Evolutionary conservation across 2,329 filamentous ascomycete genomes (phyloP), one percentile per base, ranked within the genome.

Genomic region (Lecanicillium sp.): DNA sequence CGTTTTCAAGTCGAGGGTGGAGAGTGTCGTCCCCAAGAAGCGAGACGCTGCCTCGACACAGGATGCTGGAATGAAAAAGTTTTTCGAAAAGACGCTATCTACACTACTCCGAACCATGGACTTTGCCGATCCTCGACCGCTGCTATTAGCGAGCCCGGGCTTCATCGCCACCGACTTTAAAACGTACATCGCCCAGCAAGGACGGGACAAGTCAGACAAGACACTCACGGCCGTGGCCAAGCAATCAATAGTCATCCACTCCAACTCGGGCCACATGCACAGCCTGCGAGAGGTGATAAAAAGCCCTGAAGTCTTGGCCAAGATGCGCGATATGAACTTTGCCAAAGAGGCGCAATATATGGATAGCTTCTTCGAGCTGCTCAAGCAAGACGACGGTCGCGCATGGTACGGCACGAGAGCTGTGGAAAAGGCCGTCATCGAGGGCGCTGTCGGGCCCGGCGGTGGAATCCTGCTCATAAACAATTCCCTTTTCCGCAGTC

Each of bases 381-480:
- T 98, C 43, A 80, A 89, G 37, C 77, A 78, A 43, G 89, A 96
- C 45, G 89, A 95, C 48, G 85, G 85, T 3, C 77, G 84, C 41
- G 90, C 89, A 3, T 95, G 89, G 73, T 98, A 98, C 60, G 92
- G 92, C 0, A 77, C 83, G 0, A 74, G 71, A 12, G 86, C 94
- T 38, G 88, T 95, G 3, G 80, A 86, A 54, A 77, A 75, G 44
- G 90, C 90, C 0, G 81, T 95, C 4, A 79, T 80, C 9, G 85
- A 92, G 50, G 90, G 90, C 2, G 92, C 89, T 0, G 87, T 96
- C 0, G 89, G 89, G 1, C 73, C 83, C 12, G 87, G 89, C 8
- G 89, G 89, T 1, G 89, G 88, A 11, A 77, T 88, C 3, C 62
- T 98, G 35, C 67, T 98, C 40, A 81, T 98, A 51, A 94, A 83